Evolutionary conservation across 2,329 filamentous ascomycete genomes (phyloP), one percentile per base, ranked within the genome.

Genomic region (Bipolaris zeicola): DNA sequence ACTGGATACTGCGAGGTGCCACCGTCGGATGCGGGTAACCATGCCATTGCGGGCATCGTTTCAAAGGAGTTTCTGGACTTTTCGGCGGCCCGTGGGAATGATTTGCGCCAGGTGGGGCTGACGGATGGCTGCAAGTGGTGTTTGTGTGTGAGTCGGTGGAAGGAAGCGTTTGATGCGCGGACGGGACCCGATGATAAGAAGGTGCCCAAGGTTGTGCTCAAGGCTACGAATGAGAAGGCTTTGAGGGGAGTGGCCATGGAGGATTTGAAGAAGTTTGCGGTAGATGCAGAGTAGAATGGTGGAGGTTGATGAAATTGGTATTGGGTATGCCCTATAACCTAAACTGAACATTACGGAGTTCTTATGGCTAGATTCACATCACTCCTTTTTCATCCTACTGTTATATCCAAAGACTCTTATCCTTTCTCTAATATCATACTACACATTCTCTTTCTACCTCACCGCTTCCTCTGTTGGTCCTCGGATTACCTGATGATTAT

Each of bases 11-110:
- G 86, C 75, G 77, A 82, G 58, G 80, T 82, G 4, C 83, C 82
- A 3, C 70, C 76, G 2, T 77, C 78, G 13, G 85, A 88, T 65
- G 75, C 72, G 16, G 86, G 85, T 20, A 87, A 87, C 70, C 86
- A 88, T 68, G 81, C 82, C 24, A 77, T 88, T 22, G 85, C 85
- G 1, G 82, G 79, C 62, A 65, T 84, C 26, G 76, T 88, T 1
- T 85, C 83, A 7, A 79, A 85, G 56, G 82, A 85, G 63, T 88
- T 88, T 70, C 82, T 88, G 33, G 83, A 87, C 67, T 88, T 84
- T 76, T 81, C 80, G 31, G 84, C 85, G 16, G 77, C 79, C 4
- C 79, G 80, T 36, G 86, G 85, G 37, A 88, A 88, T 66, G 83
- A 88, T 65, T 76, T 88, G 33, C 79, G 84, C 22, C 65, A 71